Conservation (phyloP, 768 basidiomycete species). For the Boletus fagicola region DNA sequence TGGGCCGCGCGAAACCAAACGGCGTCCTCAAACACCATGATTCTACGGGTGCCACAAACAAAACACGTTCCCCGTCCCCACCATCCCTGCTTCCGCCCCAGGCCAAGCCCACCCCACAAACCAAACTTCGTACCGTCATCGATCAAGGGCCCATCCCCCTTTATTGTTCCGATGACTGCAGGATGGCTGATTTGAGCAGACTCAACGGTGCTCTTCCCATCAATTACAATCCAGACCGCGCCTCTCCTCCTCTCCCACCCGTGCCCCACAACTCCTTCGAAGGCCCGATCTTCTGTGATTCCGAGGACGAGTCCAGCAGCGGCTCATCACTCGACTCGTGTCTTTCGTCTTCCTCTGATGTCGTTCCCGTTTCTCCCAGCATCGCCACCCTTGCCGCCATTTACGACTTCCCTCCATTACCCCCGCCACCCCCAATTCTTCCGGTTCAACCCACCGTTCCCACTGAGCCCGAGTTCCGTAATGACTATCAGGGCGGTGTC, state of each 20-base stretch:
- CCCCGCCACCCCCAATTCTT: slow-evolving; percentile 48
- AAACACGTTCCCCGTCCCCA: slow-evolving; percentile 13
- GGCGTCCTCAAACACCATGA: slow-evolving; percentile 48
- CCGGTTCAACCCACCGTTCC: slow-evolving; percentile 18
- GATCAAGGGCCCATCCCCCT: slow-evolving; percentile 78
- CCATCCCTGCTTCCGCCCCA: slow-evolving; percentile 23
- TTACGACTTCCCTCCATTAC: slow-evolving; percentile 51
- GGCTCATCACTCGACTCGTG: slow-evolving; percentile 40
- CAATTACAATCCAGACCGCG: slow-evolving; percentile 47
- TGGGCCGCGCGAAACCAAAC: slow-evolving; percentile 59
- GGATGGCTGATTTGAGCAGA: slow-evolving; percentile 53
- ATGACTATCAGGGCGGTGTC: slow-evolving; percentile 55
- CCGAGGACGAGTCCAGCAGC: slow-evolving; percentile 42
- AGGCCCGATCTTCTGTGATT: slow-evolving; percentile 25
- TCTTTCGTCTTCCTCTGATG: slow-evolving; percentile 26
- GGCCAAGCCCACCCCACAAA: slow-evolving; percentile 31
- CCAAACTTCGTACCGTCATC: slow-evolving; percentile 65
- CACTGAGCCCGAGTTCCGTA: slow-evolving; percentile 32
- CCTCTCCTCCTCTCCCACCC: slow-evolving; percentile 40
- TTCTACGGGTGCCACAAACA: slow-evolving; percentile 20
- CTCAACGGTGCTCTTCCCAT: slow-evolving; percentile 41
- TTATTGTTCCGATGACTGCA: slow-evolving; percentile 82
- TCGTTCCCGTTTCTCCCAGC: slow-evolving; percentile 23
- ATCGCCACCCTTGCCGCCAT: slow-evolving; percentile 41
- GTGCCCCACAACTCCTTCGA: slow-evolving; percentile 42